Conservation (phyloP, 768 basidiomycete species). For the Lactarius quietus region DNA sequence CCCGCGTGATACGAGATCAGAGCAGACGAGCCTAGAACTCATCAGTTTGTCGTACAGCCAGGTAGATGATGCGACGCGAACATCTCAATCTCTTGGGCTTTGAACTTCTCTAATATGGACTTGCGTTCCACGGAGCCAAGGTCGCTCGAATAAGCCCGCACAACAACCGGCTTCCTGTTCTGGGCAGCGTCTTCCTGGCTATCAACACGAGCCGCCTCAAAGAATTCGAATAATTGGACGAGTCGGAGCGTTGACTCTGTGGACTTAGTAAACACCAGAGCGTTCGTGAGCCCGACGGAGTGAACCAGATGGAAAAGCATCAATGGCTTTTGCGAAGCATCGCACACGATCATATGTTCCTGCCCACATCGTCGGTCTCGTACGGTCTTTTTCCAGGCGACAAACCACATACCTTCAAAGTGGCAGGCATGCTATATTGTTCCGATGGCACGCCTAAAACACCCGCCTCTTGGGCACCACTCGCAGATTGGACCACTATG, state of each 20-base stretch:
- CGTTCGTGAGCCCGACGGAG: slow-evolving; percentile 54
- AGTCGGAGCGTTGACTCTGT: slow-evolving; percentile 86
- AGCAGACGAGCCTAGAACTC: slow-evolving; percentile 76
- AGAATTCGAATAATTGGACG: slow-evolving; percentile 75
- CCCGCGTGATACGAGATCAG: slow-evolving; percentile 92
- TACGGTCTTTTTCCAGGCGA: slow-evolving; percentile 9
- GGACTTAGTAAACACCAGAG: slow-evolving; percentile 94
- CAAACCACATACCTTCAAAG: slow-evolving; percentile 56
- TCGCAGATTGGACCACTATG: slow-evolving; percentile 66
- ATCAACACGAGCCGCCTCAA: slow-evolving; percentile 50
- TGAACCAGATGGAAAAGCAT: slow-evolving; percentile 85
- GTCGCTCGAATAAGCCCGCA: slow-evolving; percentile 85
- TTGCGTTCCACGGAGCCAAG: slow-evolving; percentile 69
- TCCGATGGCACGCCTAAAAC: slow-evolving; percentile 61
- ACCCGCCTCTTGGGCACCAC: slow-evolving; percentile 33
- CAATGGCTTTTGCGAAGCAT: slow-evolving; percentile 79
- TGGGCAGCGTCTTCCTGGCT: slow-evolving; percentile 25
- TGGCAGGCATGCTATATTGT: slow-evolving; percentile 76
- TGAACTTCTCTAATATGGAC: slow-evolving; percentile 75
- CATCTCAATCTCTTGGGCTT: slow-evolving; percentile 78
- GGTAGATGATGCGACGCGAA: slow-evolving; percentile 37
- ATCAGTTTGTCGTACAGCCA: slow-evolving; percentile 5
- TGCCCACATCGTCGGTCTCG: slow-evolving; percentile 31
- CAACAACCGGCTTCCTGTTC: slow-evolving; percentile 37
- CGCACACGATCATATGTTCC: slow-evolving; percentile 87